These are phyloP conservation scores for Leucaena leucocephala DNA, from an alignment of 306 rosid species.

Conservation along the genomic window DNA sequence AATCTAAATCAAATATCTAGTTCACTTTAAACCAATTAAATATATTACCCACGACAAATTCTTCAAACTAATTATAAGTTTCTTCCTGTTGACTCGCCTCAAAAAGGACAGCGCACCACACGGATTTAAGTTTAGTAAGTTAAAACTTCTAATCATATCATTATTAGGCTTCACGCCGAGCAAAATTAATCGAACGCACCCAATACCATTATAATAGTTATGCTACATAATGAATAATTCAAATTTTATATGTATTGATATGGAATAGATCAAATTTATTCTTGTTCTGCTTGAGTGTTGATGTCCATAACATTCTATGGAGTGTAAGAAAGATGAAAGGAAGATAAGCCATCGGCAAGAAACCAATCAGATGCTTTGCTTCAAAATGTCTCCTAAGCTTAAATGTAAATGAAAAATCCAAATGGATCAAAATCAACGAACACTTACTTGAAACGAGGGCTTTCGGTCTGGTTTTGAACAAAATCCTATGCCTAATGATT, in stretches of 20 bases:
- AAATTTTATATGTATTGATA: not conserved
- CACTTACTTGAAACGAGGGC: slow-evolving; percentile 82
- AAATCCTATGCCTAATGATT: slow-evolving; percentile 68
- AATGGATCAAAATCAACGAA: not conserved
- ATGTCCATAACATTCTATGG: not conserved
- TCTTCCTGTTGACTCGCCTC: not conserved
- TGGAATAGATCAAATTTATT: not conserved
- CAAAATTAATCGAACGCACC: not conserved
- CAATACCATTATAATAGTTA: not conserved
- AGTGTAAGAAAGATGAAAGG: not conserved
- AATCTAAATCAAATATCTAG: slow-evolving; percentile 21
- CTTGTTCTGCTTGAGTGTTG: not conserved
- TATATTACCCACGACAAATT: not conserved
- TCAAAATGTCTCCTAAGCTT: not conserved
- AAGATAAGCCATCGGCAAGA: not conserved
- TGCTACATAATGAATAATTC: not conserved
- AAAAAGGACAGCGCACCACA: not conserved
- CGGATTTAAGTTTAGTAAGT: not conserved
- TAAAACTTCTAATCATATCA: not conserved
- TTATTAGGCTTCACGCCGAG: not conserved
- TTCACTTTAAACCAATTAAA: slow-evolving; percentile 29
- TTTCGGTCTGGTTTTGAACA: slow-evolving; percentile 89
- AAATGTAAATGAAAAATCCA: slow-evolving; percentile 7
- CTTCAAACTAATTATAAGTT: slow-evolving; percentile 2
- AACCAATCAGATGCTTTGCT: slow-evolving; percentile 1